These are phyloP conservation scores for Pyricularia sp. DNA, from an alignment of 2,329 filamentous ascomycete species.

Conservation along the genomic window DNA sequence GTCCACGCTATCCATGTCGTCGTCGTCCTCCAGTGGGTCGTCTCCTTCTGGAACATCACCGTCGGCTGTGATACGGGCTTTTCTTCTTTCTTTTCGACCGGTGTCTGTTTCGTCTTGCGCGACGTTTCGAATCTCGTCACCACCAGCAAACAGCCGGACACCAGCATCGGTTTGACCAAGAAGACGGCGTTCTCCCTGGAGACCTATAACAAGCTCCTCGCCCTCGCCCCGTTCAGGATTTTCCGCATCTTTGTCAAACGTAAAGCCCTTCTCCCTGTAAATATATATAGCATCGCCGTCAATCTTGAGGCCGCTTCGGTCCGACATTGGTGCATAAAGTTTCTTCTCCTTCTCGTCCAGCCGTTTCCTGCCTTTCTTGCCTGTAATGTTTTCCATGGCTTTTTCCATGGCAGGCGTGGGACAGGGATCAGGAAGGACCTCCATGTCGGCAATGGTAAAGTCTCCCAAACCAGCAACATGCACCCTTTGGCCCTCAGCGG, in stretches of 20 bases:
- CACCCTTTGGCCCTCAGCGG: constrained; percentile 69
- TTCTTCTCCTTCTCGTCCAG: constrained; percentile 96
- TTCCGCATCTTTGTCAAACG: constrained; percentile 60
- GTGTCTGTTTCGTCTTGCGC: constrained; percentile 44
- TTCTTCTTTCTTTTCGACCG: constrained; percentile 50
- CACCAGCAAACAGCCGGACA: constrained; percentile 76
- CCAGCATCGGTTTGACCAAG: constrained; percentile 77
- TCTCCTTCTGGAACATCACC: constrained; percentile 46
- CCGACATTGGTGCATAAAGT: constrained; percentile 94
- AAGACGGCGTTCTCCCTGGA: constrained; percentile 74
- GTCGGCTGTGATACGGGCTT: constrained; percentile 45
- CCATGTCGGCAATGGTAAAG: constrained; percentile 72
- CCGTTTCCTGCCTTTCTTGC: constrained; percentile 70
- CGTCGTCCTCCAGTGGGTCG: constrained; percentile 17
- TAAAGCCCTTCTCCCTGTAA: constrained; percentile 60
- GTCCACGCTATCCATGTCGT: constrained; percentile 14
- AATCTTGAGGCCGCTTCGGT: constrained; percentile 90
- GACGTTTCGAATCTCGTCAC: constrained; percentile 54
- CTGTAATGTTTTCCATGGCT: constrained; percentile 71
- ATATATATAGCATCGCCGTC: constrained; percentile 97
- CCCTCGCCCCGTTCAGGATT: constrained; percentile 77
- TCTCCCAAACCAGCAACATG: constrained; percentile 92
- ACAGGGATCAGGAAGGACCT: constrained; percentile 86
- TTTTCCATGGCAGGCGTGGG: constrained; percentile 89
- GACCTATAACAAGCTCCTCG: constrained; percentile 84